phyloP scores from a whole-genome alignment of 1,284 basidiomycete species.

The Sporisorium reilianum region DNA sequence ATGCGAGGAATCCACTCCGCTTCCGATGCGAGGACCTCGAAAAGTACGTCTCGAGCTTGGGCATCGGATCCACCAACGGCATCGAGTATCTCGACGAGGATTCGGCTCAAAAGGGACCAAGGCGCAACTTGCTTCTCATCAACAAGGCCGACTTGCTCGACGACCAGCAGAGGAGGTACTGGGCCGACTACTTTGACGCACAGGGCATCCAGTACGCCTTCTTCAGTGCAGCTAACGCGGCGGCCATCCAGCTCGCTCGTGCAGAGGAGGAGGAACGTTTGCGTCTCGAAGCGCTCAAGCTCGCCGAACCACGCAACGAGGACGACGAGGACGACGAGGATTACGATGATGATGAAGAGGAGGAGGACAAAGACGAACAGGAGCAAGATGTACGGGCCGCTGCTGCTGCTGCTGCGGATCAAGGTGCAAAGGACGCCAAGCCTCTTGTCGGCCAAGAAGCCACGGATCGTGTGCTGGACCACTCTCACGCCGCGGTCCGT shows the following conservation, averaged over 20 bases:
- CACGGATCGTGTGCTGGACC: conserved; percentile 29
- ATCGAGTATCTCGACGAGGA: conserved; percentile 86
- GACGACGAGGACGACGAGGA: conserved; percentile 53
- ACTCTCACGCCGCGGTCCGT: conserved; percentile 30
- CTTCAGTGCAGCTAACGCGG: conserved; percentile 92
- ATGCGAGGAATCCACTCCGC: conserved; percentile 67
- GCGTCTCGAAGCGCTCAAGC: conserved; percentile 64
- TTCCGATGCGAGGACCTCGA: conserved; percentile 69
- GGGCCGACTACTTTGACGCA: conserved; percentile 94
- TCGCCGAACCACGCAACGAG: conserved; percentile 57
- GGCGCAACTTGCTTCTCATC: conserved; percentile 85
- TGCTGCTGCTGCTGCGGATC: conserved; percentile 39
- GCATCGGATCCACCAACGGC: conserved; percentile 86
- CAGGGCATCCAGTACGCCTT: conserved; percentile 88
- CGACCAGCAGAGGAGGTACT: conserved; percentile 79
- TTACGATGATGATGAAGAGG: conserved; percentile 63
- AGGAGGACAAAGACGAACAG: conserved; percentile 66
- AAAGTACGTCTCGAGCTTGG: conserved; percentile 62
- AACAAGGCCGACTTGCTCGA: conserved; percentile 97
- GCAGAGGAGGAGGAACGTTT: conserved; percentile 72
- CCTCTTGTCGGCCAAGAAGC: conserved; percentile 53
- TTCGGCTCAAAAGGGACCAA: conserved; percentile 75
- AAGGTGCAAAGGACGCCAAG: conserved; percentile 47
- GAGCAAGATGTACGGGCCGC: conserved; percentile 40
- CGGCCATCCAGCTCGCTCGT: conserved; percentile 76